Base-by-base conservation (phyloP, 345 rosid species). In the Ceriops tagal region DNA sequence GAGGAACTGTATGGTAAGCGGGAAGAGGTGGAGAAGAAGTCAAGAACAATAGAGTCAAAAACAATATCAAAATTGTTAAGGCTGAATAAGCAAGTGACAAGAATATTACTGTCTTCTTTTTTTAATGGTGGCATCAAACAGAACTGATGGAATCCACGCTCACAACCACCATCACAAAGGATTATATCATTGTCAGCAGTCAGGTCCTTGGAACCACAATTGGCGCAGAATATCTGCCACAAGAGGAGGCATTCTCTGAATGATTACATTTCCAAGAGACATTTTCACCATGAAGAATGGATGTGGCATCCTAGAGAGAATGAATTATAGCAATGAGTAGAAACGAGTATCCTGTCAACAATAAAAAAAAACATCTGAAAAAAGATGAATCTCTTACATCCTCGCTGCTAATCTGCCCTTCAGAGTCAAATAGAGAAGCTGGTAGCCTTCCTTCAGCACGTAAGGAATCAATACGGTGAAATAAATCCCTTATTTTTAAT, bases 141-240 rank as follows among this genome's bases (percentile, higher is more conserved):
- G 77, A 75, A 81, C 63, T 96, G 99, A 73, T 96, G 99, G 77
- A 90, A 96, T 58, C 93, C 98, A 20, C 98, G 87, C 67, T 92
- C 96, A 65, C 99, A 96, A 71, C 84, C 82, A 55, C 99, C 99
- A 71, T 96, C 99, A 28, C 99, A 92, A 62, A 96, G 96, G 78
- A 96, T 85, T 73, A 96, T 92, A 84, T 96, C 99, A 73, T 96
- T 90, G 71, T 89, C 83, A 70, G 72, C 39, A 75, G 91, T 71
- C 80, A 88, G 72, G 68, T 96, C 99, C 80, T 92, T 83, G 61
- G 97, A 89, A 64, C 91, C 88, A 83, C 98, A 96, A 83, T 89
- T 96, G 69, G 98, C 92, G 79, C 99, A 96, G 80, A 89, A 96
- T 71, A 96, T 96, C 98, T 96, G 91, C 80, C 68, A 78, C 37